Conservation (phyloP, 164 flowering plant species). For the Vitis cinerea region DNA sequence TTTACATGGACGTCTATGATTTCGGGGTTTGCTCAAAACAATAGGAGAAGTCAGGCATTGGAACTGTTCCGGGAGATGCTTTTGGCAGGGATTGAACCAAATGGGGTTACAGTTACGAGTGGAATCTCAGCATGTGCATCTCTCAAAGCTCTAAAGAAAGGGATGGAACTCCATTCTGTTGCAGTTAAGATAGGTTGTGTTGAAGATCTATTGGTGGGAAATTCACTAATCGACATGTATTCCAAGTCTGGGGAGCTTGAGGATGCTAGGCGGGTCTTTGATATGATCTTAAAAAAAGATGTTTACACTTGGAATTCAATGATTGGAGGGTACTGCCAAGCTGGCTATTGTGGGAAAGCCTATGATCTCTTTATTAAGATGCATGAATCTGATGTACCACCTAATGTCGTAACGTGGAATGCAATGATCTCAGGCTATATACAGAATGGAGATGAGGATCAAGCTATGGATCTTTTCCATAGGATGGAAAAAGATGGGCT, state of each 20-base stretch:
- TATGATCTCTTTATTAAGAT: conserved; percentile 51
- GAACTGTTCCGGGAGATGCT: conserved; percentile 56
- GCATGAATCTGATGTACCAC: conserved; percentile 40
- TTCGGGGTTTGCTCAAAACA: conserved; percentile 52
- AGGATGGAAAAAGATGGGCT: conserved; percentile 44
- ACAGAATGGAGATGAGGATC: conserved; percentile 54
- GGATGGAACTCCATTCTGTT: conserved; percentile 43
- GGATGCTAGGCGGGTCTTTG: conserved; percentile 44
- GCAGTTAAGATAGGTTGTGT: conserved; percentile 44
- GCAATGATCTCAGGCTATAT: conserved; percentile 55
- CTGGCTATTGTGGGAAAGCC: conserved; percentile 60
- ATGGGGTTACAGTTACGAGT: conserved; percentile 48
- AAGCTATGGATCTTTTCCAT: conserved; percentile 54
- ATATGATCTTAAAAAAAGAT: conserved; percentile 39
- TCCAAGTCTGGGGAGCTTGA: conserved; percentile 50
- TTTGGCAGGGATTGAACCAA: conserved; percentile 48
- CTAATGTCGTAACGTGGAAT: conserved; percentile 65
- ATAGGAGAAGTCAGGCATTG: conserved; percentile 35
- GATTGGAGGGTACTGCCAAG: conserved; percentile 59
- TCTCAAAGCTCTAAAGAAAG: conserved; percentile 30
- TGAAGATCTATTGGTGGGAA: conserved; percentile 45
- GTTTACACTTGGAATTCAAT: conserved; percentile 58
- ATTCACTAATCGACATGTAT: conserved; percentile 56
- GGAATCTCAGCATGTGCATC: conserved; percentile 53
- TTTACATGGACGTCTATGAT: conserved; percentile 63